Percentiles rank a stretch among this genome's conserved stretches.
phyloP scores from a whole-genome alignment of 1,284 basidiomycete species.

The Ceratorhiza oryzae-sativae region DNA sequence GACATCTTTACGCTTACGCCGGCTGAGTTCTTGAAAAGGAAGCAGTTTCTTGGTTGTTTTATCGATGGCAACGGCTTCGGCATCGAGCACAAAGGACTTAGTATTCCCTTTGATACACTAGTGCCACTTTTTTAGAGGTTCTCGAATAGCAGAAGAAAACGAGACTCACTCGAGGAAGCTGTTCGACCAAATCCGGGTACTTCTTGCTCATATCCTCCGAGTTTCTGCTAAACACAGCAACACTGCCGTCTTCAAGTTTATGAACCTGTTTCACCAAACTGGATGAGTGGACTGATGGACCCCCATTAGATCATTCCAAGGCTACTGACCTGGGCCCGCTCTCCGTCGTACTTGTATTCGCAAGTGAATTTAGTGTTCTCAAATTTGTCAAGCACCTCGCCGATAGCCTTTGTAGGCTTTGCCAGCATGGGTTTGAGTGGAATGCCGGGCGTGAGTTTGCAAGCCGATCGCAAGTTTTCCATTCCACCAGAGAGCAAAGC shows the following conservation, averaged over 20 bases:
- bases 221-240: constrained; percentile 94
- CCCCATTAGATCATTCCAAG: too few relatives aligned
- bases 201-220: constrained; percentile 99
- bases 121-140: too few relatives aligned
- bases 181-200: constrained; percentile 95
- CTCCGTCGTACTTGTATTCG: constrained; percentile 99
- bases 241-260: constrained; percentile 76
- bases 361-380: constrained; percentile 97
- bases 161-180: constrained; percentile 78
- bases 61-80: constrained; percentile 97
- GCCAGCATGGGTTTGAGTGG: constrained; percentile 99
- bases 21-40: constrained; percentile 97
- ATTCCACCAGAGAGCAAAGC: constrained; percentile 85
- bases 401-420: constrained; percentile 99
- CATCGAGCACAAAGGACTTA: constrained; percentile 91
- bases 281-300: too few relatives aligned
- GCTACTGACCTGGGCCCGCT: constrained; percentile 82
- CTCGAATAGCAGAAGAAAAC: too few relatives aligned
- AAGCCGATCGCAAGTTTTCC: constrained; percentile 70
- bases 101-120: constrained; percentile 86
- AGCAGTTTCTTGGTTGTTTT: constrained; percentile 81
- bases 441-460: constrained; percentile 90
- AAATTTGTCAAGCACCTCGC: constrained; percentile 97
- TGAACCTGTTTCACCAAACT: constrained; percentile 69
- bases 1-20: constrained; percentile 96